These are phyloP conservation scores for Monosporascus ibericus DNA, from an alignment of 2,329 filamentous ascomycete species.

Conservation along the genomic window DNA sequence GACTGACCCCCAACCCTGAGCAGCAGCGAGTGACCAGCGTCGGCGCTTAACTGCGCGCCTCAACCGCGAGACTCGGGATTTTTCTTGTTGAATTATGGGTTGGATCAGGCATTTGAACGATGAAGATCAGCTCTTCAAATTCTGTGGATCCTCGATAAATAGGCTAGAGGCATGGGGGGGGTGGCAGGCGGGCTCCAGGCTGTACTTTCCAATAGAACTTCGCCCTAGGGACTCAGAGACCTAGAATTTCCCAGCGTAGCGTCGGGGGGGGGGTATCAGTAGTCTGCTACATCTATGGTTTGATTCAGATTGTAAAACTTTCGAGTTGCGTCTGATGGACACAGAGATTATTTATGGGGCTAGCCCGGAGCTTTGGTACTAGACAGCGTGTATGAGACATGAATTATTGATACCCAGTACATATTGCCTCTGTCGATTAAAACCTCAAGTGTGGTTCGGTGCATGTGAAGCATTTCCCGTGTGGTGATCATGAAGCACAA, in stretches of 20 bases:
- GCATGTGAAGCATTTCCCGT: too few species aligned
- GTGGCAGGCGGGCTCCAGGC: not conserved
- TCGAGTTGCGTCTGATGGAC: not conserved
- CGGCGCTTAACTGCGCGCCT: constrained; percentile 15
- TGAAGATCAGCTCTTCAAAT: not conserved
- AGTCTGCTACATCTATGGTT: not conserved
- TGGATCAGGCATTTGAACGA: not conserved
- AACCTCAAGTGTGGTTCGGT: too few species aligned
- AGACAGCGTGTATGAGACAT: not conserved
- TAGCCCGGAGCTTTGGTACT: not conserved
- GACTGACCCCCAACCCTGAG: constrained; percentile 27
- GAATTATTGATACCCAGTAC: not conserved
- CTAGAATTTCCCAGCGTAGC: not conserved
- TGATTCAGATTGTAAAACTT: not conserved
- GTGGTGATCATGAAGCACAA: too few species aligned
- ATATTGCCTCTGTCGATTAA: too few species aligned
- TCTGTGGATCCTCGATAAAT: not conserved
- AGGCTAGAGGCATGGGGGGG: not conserved
- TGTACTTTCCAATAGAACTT: not conserved
- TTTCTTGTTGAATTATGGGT: too few species aligned
- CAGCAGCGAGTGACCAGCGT: constrained; percentile 23
- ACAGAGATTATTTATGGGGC: not conserved
- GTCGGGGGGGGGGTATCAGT: not conserved
- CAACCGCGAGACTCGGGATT: too few species aligned
- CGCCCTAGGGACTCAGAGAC: not conserved